A percentile compares a stretch with the other conserved stretches of the same genome.
Conservation (phyloP, 225 moss, liverwort and hornwort genomes). For the Polytrichum formosum region DNA sequence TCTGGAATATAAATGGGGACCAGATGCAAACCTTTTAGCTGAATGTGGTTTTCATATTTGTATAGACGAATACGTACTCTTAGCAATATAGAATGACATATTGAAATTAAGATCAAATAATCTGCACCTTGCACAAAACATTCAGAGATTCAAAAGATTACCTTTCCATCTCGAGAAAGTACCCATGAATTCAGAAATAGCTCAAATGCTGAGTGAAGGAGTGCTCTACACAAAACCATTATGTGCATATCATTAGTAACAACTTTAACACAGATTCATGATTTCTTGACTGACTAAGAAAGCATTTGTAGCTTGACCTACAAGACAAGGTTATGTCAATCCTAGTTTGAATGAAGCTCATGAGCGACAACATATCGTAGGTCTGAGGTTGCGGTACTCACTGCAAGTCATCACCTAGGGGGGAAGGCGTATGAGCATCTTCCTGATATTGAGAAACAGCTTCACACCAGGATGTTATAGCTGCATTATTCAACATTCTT, state of each 20-base stretch:
- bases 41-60: too few relatives aligned
- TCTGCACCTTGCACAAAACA: too few relatives aligned
- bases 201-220: slow-evolving; percentile 63
- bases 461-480: slow-evolving; percentile 95
- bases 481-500: slow-evolving; percentile 26
- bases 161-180: slow-evolving; percentile 53
- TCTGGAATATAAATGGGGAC: too few relatives aligned
- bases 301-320: too few relatives aligned
- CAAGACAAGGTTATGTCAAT: too few relatives aligned
- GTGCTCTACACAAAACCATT: slow-evolving; percentile 33
- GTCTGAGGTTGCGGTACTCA: slow-evolving; percentile 31
- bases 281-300: too few relatives aligned
- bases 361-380: too few relatives aligned
- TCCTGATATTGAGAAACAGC: slow-evolving; percentile 86
- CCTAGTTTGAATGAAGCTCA: too few relatives aligned
- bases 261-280: background rate
- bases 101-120: background rate
- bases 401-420: slow-evolving; percentile 78
- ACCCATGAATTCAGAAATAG: slow-evolving; percentile 61
- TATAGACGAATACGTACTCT: too few relatives aligned
- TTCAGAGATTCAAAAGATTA: slow-evolving; percentile 9
- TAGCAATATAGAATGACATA: too few relatives aligned
- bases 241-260: background rate
- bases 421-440: slow-evolving; percentile 49
- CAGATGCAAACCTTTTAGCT: too few relatives aligned